phyloP scores from a whole-genome alignment of 148 eudicot species.

The Dysphania ambrosioides region DNA sequence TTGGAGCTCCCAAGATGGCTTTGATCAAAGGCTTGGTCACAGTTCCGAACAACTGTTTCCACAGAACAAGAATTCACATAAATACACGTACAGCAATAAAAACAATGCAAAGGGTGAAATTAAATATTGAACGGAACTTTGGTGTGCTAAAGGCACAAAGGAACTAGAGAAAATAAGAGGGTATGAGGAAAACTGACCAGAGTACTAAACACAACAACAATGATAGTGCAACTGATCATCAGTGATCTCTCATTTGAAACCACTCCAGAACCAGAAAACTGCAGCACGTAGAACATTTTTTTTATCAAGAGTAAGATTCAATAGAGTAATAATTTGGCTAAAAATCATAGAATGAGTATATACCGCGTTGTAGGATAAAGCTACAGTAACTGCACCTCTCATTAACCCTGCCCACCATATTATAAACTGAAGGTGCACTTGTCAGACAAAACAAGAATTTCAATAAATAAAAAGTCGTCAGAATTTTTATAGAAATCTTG shows the following conservation, averaged over 20 bases:
- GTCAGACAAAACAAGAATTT: slow-evolving; percentile 14
- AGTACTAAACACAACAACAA: slow-evolving; percentile 82
- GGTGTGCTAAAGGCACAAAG: neutral
- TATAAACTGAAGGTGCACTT: slow-evolving; percentile 49
- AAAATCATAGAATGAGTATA: slow-evolving; percentile 3
- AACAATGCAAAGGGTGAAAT: too few relatives aligned
- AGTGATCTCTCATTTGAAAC: slow-evolving; percentile 38
- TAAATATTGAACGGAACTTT: neutral
- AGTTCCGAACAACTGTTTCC: slow-evolving; percentile 57
- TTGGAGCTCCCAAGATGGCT: slow-evolving; percentile 40
- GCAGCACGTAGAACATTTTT: slow-evolving; percentile 24
- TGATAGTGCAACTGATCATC: slow-evolving; percentile 73
- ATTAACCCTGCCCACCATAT: slow-evolving; percentile 99
- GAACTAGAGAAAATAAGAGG: neutral
- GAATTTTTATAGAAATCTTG: slow-evolving; percentile 2
- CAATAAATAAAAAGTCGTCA: neutral
- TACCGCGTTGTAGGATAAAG: slow-evolving; percentile 91
- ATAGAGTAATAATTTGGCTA: too few relatives aligned
- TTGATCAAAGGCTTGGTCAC: slow-evolving; percentile 58
- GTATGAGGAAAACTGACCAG: slow-evolving; percentile 49
- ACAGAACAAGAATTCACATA: too few relatives aligned
- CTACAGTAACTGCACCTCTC: slow-evolving; percentile 96
- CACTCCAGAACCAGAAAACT: slow-evolving; percentile 54
- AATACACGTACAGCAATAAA: too few relatives aligned
- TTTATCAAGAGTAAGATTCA: slow-evolving; percentile 11